Evolutionary conservation across 768 basidiomycete genomes (phyloP).

Genomic region (Tulasnella sp.): DNA sequence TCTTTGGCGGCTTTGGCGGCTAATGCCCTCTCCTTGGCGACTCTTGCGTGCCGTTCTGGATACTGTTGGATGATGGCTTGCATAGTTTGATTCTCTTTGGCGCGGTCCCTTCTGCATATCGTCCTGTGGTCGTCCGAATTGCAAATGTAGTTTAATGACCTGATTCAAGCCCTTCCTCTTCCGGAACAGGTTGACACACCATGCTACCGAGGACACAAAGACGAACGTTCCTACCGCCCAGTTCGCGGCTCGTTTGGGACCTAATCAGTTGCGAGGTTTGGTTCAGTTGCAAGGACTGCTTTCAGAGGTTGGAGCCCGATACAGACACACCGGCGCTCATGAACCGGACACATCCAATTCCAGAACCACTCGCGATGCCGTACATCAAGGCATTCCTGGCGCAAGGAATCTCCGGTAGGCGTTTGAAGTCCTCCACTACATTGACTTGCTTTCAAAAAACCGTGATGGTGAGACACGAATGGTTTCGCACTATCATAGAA

Average conservation of each 20-base stretch:
- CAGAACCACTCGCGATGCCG: slow-evolving; percentile 70
- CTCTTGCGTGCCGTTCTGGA: slow-evolving; percentile 16
- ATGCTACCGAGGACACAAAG: slow-evolving; percentile 54
- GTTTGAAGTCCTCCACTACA: slow-evolving; percentile 40
- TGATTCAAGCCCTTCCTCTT: no score
- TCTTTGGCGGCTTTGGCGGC: background rate
- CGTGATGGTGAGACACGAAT: background rate
- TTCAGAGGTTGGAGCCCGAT: slow-evolving; percentile 14
- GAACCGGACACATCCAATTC: slow-evolving; percentile 63
- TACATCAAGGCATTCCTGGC: slow-evolving; percentile 61
- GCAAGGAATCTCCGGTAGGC: slow-evolving; percentile 63
- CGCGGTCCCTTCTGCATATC: slow-evolving; percentile 17
- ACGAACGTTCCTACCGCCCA: slow-evolving; percentile 73
- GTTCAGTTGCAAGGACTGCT: background rate
- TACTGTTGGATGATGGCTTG: slow-evolving; percentile 18
- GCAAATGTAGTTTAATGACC: no score
- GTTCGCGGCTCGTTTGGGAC: slow-evolving; percentile 53
- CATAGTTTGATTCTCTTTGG: slow-evolving; percentile 15
- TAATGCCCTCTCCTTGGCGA: slow-evolving; percentile 15
- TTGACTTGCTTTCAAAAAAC: slow-evolving; percentile 37
- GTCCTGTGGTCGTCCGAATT: slow-evolving; percentile 17
- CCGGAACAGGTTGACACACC: slow-evolving; percentile 38
- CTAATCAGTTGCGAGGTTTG: slow-evolving; percentile 27
- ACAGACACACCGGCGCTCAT: slow-evolving; percentile 44
- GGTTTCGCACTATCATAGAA: background rate